Evolutionary conservation across 2,329 filamentous ascomycete species (phyloP).

Genomic region (Didymella glomerata): DNA sequence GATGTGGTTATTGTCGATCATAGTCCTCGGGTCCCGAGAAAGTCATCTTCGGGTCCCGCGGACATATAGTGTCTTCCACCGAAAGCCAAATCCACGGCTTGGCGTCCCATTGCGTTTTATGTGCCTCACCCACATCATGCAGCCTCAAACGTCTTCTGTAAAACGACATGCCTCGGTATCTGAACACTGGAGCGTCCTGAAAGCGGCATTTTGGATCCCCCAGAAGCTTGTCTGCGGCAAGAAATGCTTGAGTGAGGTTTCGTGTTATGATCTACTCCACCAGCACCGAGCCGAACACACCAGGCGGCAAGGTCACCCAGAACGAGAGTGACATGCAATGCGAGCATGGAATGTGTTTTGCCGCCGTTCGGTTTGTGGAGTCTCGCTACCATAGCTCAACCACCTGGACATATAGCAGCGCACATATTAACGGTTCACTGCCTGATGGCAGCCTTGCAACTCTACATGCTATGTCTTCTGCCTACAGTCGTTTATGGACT

Average conservation of each 20-base stretch:
- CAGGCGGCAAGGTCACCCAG: not conserved
- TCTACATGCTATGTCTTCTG: not conserved
- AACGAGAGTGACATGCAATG: not conserved
- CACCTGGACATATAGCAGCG: not conserved
- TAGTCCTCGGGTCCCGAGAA: not conserved
- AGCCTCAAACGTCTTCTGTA: slow-evolving; percentile 9
- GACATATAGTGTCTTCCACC: not conserved
- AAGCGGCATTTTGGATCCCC: slow-evolving; percentile 1
- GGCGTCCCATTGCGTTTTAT: not conserved
- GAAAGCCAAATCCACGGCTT: slow-evolving; percentile 4
- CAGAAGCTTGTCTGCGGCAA: slow-evolving; percentile 14
- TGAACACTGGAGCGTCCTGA: too few species aligned
- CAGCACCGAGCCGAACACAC: not conserved
- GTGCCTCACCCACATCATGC: slow-evolving; percentile 1
- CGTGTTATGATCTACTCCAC: not conserved
- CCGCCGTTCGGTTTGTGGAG: not conserved
- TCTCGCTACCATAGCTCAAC: not conserved
- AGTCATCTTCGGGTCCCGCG: not conserved
- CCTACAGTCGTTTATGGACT: not conserved
- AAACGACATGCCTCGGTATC: not conserved
- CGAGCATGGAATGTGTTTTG: not conserved
- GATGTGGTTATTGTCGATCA: too few species aligned
- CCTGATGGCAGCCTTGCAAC: not conserved
- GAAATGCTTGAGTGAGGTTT: slow-evolving; percentile 8
- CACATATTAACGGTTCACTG: not conserved